Evolutionary conservation across 2,329 filamentous ascomycete genomes (phyloP).

Genomic region (Pseudocercospora pini-densiflorae): DNA sequence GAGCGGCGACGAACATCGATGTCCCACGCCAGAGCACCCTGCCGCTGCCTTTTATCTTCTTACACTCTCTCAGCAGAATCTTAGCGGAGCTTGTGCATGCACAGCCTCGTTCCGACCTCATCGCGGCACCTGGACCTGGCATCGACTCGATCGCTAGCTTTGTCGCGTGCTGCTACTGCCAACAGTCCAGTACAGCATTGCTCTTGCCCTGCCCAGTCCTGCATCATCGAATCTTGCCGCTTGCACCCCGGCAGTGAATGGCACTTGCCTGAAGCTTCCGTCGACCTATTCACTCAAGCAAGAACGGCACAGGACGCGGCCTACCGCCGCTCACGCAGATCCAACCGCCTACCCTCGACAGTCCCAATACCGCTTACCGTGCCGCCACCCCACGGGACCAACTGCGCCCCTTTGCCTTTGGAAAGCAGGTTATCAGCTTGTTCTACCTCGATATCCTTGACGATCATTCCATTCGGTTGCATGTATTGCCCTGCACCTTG

Average conservation of each 20-base stretch:
- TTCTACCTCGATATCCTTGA: conserved; percentile 13
- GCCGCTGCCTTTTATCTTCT: background rate
- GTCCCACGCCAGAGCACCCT: background rate
- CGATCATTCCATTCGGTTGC: conserved; percentile 8
- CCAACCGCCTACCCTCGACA: conserved; percentile 1
- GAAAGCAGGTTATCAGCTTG: conserved; percentile 13
- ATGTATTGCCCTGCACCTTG: conserved; percentile 5
- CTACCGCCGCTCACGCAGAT: conserved; percentile 1
- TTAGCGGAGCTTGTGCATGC: background rate
- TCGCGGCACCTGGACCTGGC: background rate
- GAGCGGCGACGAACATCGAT: background rate
- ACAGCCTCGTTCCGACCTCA: conserved; percentile 5
- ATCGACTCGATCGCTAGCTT: background rate
- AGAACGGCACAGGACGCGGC: background rate
- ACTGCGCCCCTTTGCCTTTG: conserved; percentile 3
- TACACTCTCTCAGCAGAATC: conserved; percentile 4
- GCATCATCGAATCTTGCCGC: background rate
- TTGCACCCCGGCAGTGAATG: background rate
- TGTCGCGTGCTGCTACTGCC: background rate
- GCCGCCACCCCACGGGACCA: conserved; percentile 1
- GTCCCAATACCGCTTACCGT: conserved; percentile 1
- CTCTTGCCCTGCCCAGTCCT: background rate
- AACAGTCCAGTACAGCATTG: background rate
- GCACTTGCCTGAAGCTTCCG: background rate
- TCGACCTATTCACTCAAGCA: background rate